These are phyloP conservation scores for Penicillium sp. DNA, from an alignment of 2,329 filamentous ascomycete genomes.

Conservation along the genomic window DNA sequence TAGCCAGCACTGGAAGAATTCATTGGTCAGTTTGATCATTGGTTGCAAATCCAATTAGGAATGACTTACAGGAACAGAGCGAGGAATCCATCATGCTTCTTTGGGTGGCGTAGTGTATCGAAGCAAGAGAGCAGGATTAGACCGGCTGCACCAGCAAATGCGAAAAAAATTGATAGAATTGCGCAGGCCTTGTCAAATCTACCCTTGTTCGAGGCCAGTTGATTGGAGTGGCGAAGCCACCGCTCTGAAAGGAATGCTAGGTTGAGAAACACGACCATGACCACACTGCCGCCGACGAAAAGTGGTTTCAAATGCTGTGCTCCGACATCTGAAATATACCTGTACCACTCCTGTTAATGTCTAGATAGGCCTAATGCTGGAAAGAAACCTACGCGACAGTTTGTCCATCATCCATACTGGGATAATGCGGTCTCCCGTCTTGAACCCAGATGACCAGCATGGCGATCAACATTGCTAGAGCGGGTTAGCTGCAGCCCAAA, in stretches of 20 bases:
- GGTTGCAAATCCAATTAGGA: too few relatives aligned
- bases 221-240: slow-evolving; percentile 77
- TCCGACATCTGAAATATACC: slow-evolving; percentile 56
- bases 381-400: slow-evolving; percentile 51
- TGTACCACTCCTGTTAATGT: slow-evolving; percentile 17
- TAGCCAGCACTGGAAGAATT: slow-evolving; percentile 60
- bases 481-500: slow-evolving; percentile 9
- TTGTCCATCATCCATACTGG: slow-evolving; percentile 53
- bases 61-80: slow-evolving; percentile 67
- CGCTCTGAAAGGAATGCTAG: slow-evolving; percentile 77
- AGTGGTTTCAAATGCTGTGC: slow-evolving; percentile 59
- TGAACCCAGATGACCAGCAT: slow-evolving; percentile 60
- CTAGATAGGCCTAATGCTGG: background rate
- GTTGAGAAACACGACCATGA: slow-evolving; percentile 77
- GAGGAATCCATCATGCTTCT: slow-evolving; percentile 73
- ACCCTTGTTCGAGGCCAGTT: slow-evolving; percentile 69
- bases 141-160: slow-evolving; percentile 72
- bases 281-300: slow-evolving; percentile 59
- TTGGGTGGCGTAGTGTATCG: slow-evolving; percentile 69
- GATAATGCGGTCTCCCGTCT: slow-evolving; percentile 53
- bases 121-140: slow-evolving; percentile 83
- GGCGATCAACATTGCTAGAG: slow-evolving; percentile 56
- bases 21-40: background rate
- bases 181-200: slow-evolving; percentile 41
- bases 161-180: slow-evolving; percentile 54